A percentile compares a stretch with the other conserved stretches of the same genome.
Conservation (phyloP, 2,329 filamentous ascomycete species). For the Epichloe scottii region DNA sequence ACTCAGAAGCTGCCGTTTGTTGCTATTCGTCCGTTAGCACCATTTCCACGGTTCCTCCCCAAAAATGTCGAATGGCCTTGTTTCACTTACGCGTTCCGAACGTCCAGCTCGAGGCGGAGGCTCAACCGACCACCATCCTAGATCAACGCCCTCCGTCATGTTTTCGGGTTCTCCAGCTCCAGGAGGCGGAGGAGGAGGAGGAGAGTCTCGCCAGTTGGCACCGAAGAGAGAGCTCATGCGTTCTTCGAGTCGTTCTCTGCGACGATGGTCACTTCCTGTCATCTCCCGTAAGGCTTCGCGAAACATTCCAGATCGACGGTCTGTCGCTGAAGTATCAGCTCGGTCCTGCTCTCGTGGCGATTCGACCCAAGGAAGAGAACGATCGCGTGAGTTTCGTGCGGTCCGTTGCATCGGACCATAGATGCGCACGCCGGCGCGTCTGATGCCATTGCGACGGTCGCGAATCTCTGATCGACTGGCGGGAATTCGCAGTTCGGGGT, state of each 20-base stretch:
- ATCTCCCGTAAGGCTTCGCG: slow-evolving; percentile 9
- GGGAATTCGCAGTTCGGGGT: slow-evolving; percentile 29
- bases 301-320: slow-evolving; percentile 1
- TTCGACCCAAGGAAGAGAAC: slow-evolving; percentile 13
- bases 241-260: slow-evolving; percentile 16
- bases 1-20: neutral
- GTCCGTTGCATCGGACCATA: slow-evolving; percentile 16
- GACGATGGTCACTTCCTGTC: slow-evolving; percentile 12
- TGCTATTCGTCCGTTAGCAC: neutral
- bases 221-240: slow-evolving; percentile 15
- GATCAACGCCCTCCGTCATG: slow-evolving; percentile 6
- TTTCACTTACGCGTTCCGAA: neutral
- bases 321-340: neutral
- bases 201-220: slow-evolving; percentile 8
- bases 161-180: slow-evolving; percentile 5
- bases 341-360: slow-evolving; percentile 6
- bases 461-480: slow-evolving; percentile 18
- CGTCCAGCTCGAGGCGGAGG: neutral
- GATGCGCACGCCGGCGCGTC: slow-evolving; percentile 16
- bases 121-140: slow-evolving; percentile 16
- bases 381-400: slow-evolving; percentile 9
- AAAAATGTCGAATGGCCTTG: neutral
- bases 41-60: neutral
- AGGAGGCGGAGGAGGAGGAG: neutral
- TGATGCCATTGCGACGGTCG: slow-evolving; percentile 15